These are phyloP conservation scores for Trichoderma polysporum DNA, from an alignment of 2,329 filamentous ascomycete genomes.

Conservation along the genomic window DNA sequence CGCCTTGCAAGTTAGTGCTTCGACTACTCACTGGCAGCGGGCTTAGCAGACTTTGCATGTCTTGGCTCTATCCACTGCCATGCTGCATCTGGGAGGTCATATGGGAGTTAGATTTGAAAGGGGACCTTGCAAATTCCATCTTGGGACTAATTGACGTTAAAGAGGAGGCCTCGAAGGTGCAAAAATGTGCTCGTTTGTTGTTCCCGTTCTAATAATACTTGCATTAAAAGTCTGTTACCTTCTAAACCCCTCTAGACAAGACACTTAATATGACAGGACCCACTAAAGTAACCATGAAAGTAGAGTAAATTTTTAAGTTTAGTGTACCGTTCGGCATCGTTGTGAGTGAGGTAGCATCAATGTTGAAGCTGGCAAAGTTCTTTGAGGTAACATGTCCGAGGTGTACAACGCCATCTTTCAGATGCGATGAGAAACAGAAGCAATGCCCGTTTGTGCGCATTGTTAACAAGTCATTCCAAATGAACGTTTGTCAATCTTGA, in stretches of 20 bases:
- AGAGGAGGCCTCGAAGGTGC: neutral
- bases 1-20: neutral
- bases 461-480: no score
- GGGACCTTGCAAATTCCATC: neutral
- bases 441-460: no score
- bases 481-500: no score
- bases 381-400: neutral
- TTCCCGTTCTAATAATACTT: no score
- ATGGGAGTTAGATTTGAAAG: neutral
- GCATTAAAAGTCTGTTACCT: neutral
- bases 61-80: neutral
- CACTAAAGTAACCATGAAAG: slow-evolving; percentile 12
- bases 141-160: neutral
- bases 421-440: neutral
- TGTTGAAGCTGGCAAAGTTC: neutral
- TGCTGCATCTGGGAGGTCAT: neutral
- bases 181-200: neutral
- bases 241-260: neutral
- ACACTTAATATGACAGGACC: neutral
- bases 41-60: neutral
- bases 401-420: no score
- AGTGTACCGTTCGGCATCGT: neutral
- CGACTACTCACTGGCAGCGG: neutral
- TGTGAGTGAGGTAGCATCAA: neutral
- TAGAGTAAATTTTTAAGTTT: slow-evolving; percentile 16